Conservation (phyloP, 106 monocot species). For the Dendrobium chrysotoxum region DNA sequence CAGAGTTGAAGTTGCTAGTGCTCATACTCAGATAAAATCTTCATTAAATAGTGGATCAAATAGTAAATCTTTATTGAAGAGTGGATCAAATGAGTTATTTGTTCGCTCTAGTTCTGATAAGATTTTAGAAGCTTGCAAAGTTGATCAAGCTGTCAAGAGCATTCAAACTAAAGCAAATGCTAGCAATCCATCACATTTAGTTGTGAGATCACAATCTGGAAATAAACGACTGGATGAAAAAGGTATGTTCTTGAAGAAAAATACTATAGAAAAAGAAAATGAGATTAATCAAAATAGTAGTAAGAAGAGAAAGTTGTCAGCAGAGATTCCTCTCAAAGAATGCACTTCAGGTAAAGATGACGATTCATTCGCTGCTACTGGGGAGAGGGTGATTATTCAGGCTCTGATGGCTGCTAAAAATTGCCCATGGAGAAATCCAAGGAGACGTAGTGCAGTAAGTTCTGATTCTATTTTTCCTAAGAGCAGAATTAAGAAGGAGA, state of each 20-base stretch:
- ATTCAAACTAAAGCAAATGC: constrained; percentile 7
- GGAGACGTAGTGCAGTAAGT: constrained; percentile 4
- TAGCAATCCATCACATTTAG: neutral
- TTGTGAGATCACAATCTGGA: constrained; percentile 3
- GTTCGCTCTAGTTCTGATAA: constrained; percentile 4
- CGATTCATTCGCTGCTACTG: constrained; percentile 9
- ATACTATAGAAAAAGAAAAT: neutral
- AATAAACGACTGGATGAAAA: constrained; percentile 1
- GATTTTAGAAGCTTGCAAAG: neutral
- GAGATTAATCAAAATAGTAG: neutral
- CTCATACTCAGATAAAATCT: neutral
- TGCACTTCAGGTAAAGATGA: constrained; percentile 3
- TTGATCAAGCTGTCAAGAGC: neutral
- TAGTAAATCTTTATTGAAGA: neutral
- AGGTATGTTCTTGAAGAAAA: neutral
- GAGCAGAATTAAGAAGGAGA: constrained; percentile 25
- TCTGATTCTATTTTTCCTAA: constrained; percentile 16
- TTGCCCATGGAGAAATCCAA: constrained; percentile 46
- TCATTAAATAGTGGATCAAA: neutral
- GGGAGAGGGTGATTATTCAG: constrained; percentile 34
- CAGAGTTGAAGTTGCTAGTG: neutral
- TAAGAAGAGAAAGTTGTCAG: constrained; percentile 1
- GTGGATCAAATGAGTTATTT: neutral
- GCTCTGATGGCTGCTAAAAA: constrained; percentile 49
- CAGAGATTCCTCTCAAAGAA: neutral